phyloP scores from a whole-genome alignment of 148 eudicot genomes.

The Chenopodium album region DNA sequence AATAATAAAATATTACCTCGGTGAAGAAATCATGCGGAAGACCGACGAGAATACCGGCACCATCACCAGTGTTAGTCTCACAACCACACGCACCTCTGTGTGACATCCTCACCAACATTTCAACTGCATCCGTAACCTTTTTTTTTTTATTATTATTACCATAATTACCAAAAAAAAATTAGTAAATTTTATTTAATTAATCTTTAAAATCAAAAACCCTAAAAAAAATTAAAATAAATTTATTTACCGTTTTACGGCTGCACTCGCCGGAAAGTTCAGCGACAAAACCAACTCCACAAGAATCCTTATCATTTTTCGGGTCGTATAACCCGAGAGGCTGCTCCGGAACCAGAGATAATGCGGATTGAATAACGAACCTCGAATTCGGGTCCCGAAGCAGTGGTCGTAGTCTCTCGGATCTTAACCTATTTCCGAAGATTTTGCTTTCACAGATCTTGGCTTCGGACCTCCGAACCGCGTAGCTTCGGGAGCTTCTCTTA shows the following conservation, averaged over 20 bases:
- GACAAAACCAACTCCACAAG: conserved; percentile 97
- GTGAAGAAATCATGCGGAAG: conserved; percentile 83
- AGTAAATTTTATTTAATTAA: neutral
- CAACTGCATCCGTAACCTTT: conserved; percentile 90
- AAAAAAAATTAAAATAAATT: neutral
- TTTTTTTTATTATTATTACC: neutral
- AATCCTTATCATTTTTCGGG: conserved; percentile 76
- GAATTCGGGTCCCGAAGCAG: conserved; percentile 49
- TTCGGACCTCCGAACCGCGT: conserved; percentile 39
- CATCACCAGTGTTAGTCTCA: conserved; percentile 96
- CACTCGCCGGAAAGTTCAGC: conserved; percentile 84
- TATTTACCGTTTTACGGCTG: conserved; percentile 80
- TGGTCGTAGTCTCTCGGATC: conserved; percentile 50
- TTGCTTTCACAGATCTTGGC: conserved; percentile 14
- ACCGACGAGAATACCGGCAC: conserved; percentile 95
- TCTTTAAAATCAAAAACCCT: neutral
- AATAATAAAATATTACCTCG: conserved; percentile 45
- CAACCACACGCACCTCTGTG: conserved; percentile 99
- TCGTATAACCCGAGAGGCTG: conserved; percentile 89
- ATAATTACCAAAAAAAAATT: no score
- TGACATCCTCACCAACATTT: conserved; percentile 95
- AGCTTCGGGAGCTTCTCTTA: conserved; percentile 35
- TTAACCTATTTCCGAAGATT: conserved; percentile 35
- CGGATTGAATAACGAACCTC: conserved; percentile 52
- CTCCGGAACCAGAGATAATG: conserved; percentile 85